Base-by-base conservation (phyloP, 176 grass and related monocot species). In the Pharus latifolius region DNA sequence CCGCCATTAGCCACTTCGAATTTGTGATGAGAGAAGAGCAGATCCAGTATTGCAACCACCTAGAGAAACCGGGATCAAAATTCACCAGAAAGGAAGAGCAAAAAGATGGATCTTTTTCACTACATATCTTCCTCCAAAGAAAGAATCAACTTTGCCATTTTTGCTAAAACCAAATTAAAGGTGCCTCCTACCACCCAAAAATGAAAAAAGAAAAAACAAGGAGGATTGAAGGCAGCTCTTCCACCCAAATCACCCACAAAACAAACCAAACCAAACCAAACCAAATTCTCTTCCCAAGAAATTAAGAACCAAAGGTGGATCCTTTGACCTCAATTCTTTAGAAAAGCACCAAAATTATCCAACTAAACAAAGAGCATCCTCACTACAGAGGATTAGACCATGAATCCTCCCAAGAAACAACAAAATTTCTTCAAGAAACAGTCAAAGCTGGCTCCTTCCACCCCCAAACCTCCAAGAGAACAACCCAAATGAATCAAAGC, bases 1-100 rank as follows among this genome's bases (percentile, higher is more conserved):
- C 89, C 25, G 77, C 63, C 89, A 92, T 92, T 52, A 10, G 51
- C 37, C 35, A 25, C 57, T 75, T 68, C 4, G 41, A 80, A 43
- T 68, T 44, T 13, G 33, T 0, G 1, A 52, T 17, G 24, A 1
- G 25, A 52, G 37, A 41, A 12, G 5, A 22, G 29, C 48, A 50
- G 24, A 27, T 8, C 49, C 50, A 33, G 29, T 37, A 31, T 56
- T 7, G 29, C 27, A 54, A 67, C 40, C 37, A 65, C 30, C 62
- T 35, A 22, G 22, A 45, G 14, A 78, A 32, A 7, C 29, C 19
- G 16, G 31, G 55, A 58, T 33, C 15, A 32, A 17, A 47, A n/a
- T n/a, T 32, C 46, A 54, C 35, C 56, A 54, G 28, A 38, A 20
- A 56, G 56, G 31, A 60, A 51, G n/a, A 74, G 17, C 30, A 49